A percentile compares a stretch with the other conserved stretches of the same genome.
phyloP scores from a whole-genome alignment of 208 protist species.

The Wallacemonas sp. region DNA sequence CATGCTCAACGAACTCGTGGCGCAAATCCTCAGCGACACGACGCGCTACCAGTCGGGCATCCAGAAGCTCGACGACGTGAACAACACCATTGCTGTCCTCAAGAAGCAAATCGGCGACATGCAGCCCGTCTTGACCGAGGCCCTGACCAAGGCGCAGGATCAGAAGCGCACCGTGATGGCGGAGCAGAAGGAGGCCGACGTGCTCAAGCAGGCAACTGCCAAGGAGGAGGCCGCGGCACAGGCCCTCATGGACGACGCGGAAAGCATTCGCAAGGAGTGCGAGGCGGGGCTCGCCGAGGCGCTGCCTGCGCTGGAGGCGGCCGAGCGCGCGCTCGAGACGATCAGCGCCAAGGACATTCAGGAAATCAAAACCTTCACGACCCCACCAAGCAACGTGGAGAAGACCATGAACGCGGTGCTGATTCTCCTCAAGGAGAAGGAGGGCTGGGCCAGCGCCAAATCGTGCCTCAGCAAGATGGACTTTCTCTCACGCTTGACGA shows the following conservation, averaged over 20 bases:
- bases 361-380: conserved; percentile 92
- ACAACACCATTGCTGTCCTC: conserved; percentile 91
- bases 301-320: conserved; percentile 90
- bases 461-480: conserved; percentile 84
- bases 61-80: conserved; percentile 92
- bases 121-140: conserved; percentile 91
- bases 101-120: conserved; percentile 93
- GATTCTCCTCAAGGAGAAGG: conserved; percentile 90
- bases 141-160: conserved; percentile 87
- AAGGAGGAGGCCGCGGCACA: conserved; percentile 85
- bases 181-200: conserved; percentile 88
- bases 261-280: conserved; percentile 87
- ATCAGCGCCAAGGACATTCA: conserved; percentile 93
- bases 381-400: conserved; percentile 89
- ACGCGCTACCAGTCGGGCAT: conserved; percentile 87
- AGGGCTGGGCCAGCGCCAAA: conserved; percentile 92
- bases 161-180: conserved; percentile 80
- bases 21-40: conserved; percentile 38
- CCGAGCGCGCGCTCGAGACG: conserved; percentile 88
- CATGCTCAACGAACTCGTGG: conserved; percentile 78
- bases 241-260: conserved; percentile 79
- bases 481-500: conserved; percentile 87
- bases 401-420: conserved; percentile 94
- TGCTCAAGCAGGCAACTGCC: conserved; percentile 63
- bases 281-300: conserved; percentile 94